Percentiles rank a stretch among this genome's conserved stretches.
phyloP scores from a whole-genome alignment of 176 grass and related monocot genomes.

The Aegilops speltoides region DNA sequence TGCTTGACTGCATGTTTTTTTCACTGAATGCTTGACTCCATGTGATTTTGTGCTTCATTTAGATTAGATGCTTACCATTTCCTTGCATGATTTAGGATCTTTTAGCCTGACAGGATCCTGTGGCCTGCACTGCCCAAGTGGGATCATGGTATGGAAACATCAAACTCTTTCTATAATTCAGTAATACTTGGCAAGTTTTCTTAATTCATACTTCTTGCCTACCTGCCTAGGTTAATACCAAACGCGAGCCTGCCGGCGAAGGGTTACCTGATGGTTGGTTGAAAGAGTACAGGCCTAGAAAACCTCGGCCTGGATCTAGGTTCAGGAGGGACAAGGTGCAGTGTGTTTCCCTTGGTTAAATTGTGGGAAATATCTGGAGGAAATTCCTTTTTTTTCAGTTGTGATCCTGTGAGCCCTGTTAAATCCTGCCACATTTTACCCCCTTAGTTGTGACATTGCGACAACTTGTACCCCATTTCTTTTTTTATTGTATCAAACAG shows the following conservation, averaged over 20 bases:
- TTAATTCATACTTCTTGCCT: conserved; percentile 12
- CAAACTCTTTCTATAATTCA: not conserved
- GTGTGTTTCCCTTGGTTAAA: conserved; percentile 4
- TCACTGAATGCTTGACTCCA: not conserved
- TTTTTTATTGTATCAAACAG: not conserved
- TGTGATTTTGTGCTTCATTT: not conserved
- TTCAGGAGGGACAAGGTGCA: conserved; percentile 45
- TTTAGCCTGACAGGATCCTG: conserved; percentile 3
- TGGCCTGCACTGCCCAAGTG: not conserved
- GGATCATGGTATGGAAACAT: conserved; percentile 20
- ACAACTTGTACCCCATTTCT: not conserved
- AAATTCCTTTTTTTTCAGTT: not conserved
- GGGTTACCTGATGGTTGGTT: conserved; percentile 60
- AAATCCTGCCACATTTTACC: not conserved
- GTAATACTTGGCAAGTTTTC: not conserved
- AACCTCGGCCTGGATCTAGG: conserved; percentile 29
- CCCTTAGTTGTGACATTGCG: not conserved
- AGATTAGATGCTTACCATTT: not conserved
- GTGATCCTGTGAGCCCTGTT: not conserved
- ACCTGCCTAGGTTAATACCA: conserved; percentile 29
- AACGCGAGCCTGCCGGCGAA: conserved; percentile 28
- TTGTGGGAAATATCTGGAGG: not conserved
- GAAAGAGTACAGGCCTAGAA: conserved; percentile 56
- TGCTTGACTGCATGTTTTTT: not conserved
- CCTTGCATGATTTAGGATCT: not conserved